Evolutionary conservation across 768 basidiomycete species (phyloP).

Genomic region (Calocybe cyanea): DNA sequence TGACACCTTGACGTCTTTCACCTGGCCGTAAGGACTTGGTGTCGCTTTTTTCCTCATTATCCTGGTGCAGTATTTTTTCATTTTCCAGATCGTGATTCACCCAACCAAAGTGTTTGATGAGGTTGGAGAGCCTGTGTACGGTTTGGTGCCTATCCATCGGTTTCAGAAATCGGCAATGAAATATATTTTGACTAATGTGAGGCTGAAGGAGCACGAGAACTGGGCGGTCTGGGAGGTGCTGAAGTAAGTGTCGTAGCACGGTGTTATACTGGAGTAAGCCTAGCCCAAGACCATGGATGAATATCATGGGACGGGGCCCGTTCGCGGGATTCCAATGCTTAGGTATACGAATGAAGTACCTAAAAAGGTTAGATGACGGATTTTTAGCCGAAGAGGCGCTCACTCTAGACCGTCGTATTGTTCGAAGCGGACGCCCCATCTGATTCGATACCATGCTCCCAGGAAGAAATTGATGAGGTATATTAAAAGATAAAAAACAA

Average conservation of each 20-base stretch:
- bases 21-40: conserved; percentile 15
- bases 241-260: conserved; percentile 57
- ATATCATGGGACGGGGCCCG: conserved; percentile 70
- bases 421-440: conserved; percentile 40
- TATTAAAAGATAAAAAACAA: conserved; percentile 57
- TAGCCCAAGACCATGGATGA: conserved; percentile 86
- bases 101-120: conserved; percentile 67
- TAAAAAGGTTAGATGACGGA: conserved; percentile 21
- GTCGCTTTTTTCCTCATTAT: conserved; percentile 25
- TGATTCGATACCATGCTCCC: conserved; percentile 38
- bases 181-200: conserved; percentile 82
- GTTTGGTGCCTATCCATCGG: conserved; percentile 67
- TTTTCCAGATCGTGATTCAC: conserved; percentile 26
- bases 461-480: conserved; percentile 44
- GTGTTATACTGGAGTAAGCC: conserved; percentile 69
- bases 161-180: conserved; percentile 67
- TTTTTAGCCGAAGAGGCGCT: conserved; percentile 17
- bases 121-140: conserved; percentile 48
- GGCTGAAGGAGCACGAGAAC: conserved; percentile 77
- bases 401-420: conserved; percentile 69
- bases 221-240: conserved; percentile 59
- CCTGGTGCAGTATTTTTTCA: conserved; percentile 19
- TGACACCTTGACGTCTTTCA: conserved; percentile 51
- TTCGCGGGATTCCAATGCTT: conserved; percentile 53
- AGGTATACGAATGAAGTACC: conserved; percentile 76